Conservation (phyloP, 805 yeast species). For the Kazachstania kunashirensis region DNA sequence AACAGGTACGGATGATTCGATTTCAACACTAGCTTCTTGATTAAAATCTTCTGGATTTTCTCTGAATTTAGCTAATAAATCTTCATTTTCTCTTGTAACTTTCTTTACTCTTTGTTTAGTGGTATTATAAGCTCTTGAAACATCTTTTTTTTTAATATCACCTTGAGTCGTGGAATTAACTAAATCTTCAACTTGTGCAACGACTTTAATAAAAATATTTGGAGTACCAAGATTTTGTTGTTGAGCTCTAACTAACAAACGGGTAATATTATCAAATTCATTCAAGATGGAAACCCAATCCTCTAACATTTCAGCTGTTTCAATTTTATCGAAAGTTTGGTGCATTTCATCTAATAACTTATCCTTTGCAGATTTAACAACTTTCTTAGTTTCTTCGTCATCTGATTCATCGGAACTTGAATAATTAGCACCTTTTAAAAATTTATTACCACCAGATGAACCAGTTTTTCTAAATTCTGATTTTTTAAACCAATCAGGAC, state of each 20-base stretch:
- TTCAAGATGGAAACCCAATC: slow-evolving; percentile 71
- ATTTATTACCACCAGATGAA: slow-evolving; percentile 23
- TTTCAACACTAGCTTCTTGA: slow-evolving; percentile 34
- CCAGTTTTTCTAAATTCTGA: slow-evolving; percentile 31
- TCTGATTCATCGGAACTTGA: slow-evolving; percentile 39
- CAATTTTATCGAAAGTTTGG: slow-evolving; percentile 54
- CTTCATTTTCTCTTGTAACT: slow-evolving; percentile 58
- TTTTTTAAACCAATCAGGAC: slow-evolving; percentile 38
- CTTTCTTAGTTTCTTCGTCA: slow-evolving; percentile 65
- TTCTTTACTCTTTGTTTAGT: slow-evolving; percentile 82
- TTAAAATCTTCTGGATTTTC: slow-evolving; percentile 70
- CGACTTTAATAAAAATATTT: slow-evolving; percentile 51
- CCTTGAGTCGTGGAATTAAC: slow-evolving; percentile 46
- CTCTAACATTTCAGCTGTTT: slow-evolving; percentile 53
- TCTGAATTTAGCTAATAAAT: slow-evolving; percentile 49
- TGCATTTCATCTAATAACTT: slow-evolving; percentile 84
- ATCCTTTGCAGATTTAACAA: slow-evolving; percentile 89
- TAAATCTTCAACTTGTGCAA: slow-evolving; percentile 65
- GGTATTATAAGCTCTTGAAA: slow-evolving; percentile 79
- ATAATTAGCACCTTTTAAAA: slow-evolving; percentile 29
- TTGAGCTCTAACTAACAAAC: slow-evolving; percentile 53
- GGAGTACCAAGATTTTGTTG: slow-evolving; percentile 74
- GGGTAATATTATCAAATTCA: slow-evolving; percentile 72
- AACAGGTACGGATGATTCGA: slow-evolving; percentile 13
- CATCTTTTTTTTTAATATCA: slow-evolving; percentile 72